Evolutionary conservation across 2,329 filamentous ascomycete species (phyloP).

Genomic region (Phaeosphaeriaceae sp.): DNA sequence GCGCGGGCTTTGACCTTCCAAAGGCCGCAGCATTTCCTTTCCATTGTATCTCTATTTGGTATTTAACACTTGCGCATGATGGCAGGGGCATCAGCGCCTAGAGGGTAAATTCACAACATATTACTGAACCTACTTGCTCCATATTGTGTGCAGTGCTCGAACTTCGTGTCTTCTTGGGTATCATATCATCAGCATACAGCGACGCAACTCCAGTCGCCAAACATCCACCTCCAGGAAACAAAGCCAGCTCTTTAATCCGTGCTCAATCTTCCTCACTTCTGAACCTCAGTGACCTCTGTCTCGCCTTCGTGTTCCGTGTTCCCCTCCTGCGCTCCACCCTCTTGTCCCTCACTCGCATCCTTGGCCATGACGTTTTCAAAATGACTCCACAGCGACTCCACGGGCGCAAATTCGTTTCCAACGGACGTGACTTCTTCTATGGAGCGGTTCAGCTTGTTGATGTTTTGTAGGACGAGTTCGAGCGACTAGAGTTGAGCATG

Average conservation of each 20-base stretch:
- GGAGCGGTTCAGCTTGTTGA: conserved; percentile 93
- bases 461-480: conserved; percentile 91
- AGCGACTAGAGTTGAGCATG: conserved; percentile 60
- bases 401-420: conserved; percentile 95
- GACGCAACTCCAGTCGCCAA: background rate
- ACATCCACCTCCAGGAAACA: background rate
- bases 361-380: conserved; percentile 96
- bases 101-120: conserved; percentile 27
- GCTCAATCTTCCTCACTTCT: conserved; percentile 13
- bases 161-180: conserved; percentile 10
- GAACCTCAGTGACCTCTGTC: conserved; percentile 27
- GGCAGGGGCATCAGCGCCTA: conserved; percentile 12
- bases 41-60: conserved; percentile 44
- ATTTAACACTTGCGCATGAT: conserved; percentile 32
- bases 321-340: conserved; percentile 25
- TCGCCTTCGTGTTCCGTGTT: conserved; percentile 30
- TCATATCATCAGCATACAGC: conserved; percentile 14
- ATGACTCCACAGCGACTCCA: conserved; percentile 95
- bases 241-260: too few relatives aligned
- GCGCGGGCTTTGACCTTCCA: conserved; percentile 17
- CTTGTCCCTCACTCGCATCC: conserved; percentile 55
- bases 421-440: conserved; percentile 92
- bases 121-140: conserved; percentile 10
- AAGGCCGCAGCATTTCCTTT: conserved; percentile 33
- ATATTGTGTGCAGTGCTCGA: background rate